Base-by-base conservation (phyloP, 495 filamentous ascomycete genomes). In the Hamigera avellanea region DNA sequence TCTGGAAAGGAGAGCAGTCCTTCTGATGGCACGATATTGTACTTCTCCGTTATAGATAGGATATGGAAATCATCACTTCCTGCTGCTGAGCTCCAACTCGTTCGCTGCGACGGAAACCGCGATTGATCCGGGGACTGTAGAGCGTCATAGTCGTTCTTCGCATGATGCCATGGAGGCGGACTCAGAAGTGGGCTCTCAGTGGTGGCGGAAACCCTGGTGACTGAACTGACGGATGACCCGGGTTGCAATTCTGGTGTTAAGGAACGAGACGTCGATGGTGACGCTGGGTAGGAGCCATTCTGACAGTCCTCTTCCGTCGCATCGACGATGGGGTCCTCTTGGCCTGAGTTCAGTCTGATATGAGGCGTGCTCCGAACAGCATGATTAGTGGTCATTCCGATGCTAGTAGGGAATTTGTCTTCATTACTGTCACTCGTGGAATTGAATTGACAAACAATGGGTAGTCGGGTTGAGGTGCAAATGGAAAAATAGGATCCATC, bases 31-130 rank as follows among this genome's bases (percentile, higher is more conserved):
- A 76, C 67, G 34, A 86, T 85, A 46, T 81, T 83, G 48, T 79
- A 86, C 49, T 86, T 86, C 44, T 83, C 78, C 10, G 77, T 76
- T 1, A 85, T 81, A 4, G 81, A 83, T 54, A 85, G 80, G 21
- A 85, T 54, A 44, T 75, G 61, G 21, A 78, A 68, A 14, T 80
- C 77, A 29, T 82, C 76, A 43, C 77, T 81, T 0, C 66, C 75
- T 6, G 47, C 56, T 14, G 75, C 75, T 8, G 73, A 79, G 42
- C 69, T 74, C 65, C 70, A 78, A 54, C 78, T 81, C 12, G 72
- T 74, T 38, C 76, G 57, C 39, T 75, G 61, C 6, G 50, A 56
- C 2, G 70, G 72, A 37, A 64, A 56, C 12, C 48, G 59, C 5
- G 53, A 56, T 10, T 55, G 41, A 31, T 59, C 49, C 13, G 70